Evolutionary conservation across 495 filamentous ascomycete species (phyloP).

Genomic region (Pyrenula aspistea): DNA sequence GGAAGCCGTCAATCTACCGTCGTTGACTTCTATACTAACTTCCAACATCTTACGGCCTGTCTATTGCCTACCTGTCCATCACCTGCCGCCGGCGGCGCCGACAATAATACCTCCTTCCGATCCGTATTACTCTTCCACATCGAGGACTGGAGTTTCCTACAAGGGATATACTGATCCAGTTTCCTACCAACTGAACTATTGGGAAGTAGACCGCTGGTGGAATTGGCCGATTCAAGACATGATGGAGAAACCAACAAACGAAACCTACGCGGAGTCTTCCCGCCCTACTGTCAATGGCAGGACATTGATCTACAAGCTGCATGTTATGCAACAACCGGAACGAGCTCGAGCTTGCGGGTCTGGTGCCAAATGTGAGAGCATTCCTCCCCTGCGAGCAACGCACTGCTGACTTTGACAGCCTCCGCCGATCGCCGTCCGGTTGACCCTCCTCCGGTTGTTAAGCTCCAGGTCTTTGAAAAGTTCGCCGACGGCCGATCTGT

Average conservation of each 20-base stretch:
- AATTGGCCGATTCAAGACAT: neutral
- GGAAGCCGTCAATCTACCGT: too few relatives aligned
- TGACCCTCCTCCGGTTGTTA: conserved; percentile 93
- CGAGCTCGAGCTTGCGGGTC: conserved; percentile 93
- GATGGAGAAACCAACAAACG: conserved; percentile 27
- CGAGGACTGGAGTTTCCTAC: neutral
- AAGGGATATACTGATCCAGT: neutral
- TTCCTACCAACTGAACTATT: neutral
- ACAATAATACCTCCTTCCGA: too few relatives aligned
- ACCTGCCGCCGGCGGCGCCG: too few relatives aligned
- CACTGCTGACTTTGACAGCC: conserved; percentile 37
- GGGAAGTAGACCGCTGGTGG: neutral
- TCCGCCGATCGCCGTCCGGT: conserved; percentile 94
- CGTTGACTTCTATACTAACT: too few relatives aligned
- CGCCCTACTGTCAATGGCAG: conserved; percentile 70
- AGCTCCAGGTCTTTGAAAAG: conserved; percentile 76
- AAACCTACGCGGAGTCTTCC: conserved; percentile 44
- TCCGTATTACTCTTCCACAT: too few relatives aligned
- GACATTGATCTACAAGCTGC: conserved; percentile 68
- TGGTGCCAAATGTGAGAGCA: conserved; percentile 75
- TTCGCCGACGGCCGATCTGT: conserved; percentile 43
- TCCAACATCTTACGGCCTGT: too few relatives aligned
- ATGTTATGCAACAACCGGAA: conserved; percentile 88
- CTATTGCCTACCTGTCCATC: too few relatives aligned
- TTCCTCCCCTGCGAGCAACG: neutral